A percentile compares a stretch with the other conserved stretches of the same genome.
phyloP scores from a whole-genome alignment of 106 monocot species.

The Xerophyta viscosa region DNA sequence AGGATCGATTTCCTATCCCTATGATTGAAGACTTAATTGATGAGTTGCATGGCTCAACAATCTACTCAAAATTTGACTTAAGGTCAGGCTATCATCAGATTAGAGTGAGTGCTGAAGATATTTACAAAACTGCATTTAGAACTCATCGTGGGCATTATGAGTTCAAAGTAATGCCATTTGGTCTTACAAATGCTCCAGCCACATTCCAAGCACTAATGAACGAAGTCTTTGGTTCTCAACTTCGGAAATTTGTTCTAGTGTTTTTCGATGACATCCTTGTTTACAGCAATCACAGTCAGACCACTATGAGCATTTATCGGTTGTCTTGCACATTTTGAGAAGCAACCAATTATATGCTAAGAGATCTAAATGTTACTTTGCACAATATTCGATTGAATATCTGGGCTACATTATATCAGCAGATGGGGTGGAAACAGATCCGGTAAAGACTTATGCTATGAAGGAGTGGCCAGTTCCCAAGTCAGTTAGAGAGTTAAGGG shows the following conservation, averaged over 20 bases:
- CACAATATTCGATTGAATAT: neutral
- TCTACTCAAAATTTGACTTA: slow-evolving; percentile 15
- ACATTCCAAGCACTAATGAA: slow-evolving; percentile 1
- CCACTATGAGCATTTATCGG: neutral
- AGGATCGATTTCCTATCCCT: slow-evolving; percentile 10
- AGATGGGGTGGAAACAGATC: neutral
- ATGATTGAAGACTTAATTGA: slow-evolving; percentile 13
- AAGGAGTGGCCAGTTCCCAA: neutral
- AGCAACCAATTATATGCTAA: neutral
- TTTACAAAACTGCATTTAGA: slow-evolving; percentile 2
- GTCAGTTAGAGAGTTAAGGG: neutral
- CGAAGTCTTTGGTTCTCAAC: neutral
- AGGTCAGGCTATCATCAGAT: slow-evolving; percentile 12
- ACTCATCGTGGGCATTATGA: neutral
- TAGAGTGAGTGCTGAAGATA: neutral
- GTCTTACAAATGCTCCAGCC: neutral
- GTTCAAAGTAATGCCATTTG: slow-evolving; percentile 2
- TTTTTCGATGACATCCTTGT: slow-evolving; percentile 1
- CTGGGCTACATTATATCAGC: neutral
- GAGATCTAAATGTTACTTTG: neutral
- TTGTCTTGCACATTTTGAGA: neutral
- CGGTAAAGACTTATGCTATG: neutral
- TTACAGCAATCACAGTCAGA: neutral
- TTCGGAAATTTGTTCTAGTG: neutral
- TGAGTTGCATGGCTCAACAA: neutral